Base-by-base conservation (phyloP, 306 rosid genomes). In the Parietaria judaica region DNA sequence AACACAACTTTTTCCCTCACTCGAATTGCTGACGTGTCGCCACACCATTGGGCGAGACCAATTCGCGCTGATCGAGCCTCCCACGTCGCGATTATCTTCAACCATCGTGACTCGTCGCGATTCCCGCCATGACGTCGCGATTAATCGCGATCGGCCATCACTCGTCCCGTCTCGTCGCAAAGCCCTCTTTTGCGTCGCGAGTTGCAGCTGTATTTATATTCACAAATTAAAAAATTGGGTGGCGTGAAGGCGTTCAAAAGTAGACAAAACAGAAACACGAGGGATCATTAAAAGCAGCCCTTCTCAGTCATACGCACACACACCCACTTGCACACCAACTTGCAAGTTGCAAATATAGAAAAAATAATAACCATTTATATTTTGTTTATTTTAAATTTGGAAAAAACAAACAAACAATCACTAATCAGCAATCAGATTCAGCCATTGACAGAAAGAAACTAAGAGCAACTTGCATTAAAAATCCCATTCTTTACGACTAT, bases 231-330 rank as follows among this genome's bases (percentile, higher is more conserved):
- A 9, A 36, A 23, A 45, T 8, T 8, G 62, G 66, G 72, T 70
- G 64, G 78, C 74, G 70, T 69, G 78, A 73, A 70, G n/a, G 72
- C 39, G 58, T 66, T 36, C 31, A 77, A 79, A 82, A 66, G 80
- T 70, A 64, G 74, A 66, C 70, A 70, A 49, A 72, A 11, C 10
- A 60, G 60, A 17, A 48, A 56, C 41, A 74, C 36, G 66, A 58
- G 65, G 81, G 69, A 72, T 72, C 78, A 84, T 78, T 61, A 81
- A 82, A 76, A 76, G 75, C 74, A 54, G 54, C 71, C 50, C 37
- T 31, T 36, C 50, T 14, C 54, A 56, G 41, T 31, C 52, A 10
- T 31, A 34, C 13, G 13, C 53, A 34, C 13, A 49, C 52, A 49
- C 5, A 58, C 49, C 46, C 47, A 4, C 14, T 39, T 71, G 66